Conservation (phyloP, 1,284 basidiomycete species). For the Porogramme epimiltina region DNA sequence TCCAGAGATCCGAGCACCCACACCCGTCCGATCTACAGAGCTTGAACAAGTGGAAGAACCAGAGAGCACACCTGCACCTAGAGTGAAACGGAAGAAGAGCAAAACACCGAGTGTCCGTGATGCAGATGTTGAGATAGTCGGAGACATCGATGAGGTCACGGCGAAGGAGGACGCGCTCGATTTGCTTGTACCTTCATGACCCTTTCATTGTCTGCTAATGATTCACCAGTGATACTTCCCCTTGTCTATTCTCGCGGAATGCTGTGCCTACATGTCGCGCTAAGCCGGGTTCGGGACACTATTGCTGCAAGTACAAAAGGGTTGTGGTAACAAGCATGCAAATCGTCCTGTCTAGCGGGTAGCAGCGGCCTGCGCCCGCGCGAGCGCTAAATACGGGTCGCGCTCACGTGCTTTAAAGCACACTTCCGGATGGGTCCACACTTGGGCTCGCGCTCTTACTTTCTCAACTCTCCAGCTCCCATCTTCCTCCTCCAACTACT, state of each 20-base stretch:
- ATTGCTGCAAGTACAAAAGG: too few relatives aligned
- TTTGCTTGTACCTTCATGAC: neutral
- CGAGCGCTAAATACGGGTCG: neutral
- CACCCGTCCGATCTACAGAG: slow-evolving; percentile 33
- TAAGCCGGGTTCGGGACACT: too few relatives aligned
- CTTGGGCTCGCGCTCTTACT: neutral
- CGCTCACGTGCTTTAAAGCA: slow-evolving; percentile 1
- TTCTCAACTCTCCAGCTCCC: too few relatives aligned
- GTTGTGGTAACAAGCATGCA: too few relatives aligned
- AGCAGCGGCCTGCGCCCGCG: too few relatives aligned
- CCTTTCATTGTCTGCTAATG: neutral
- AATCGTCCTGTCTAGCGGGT: too few relatives aligned
- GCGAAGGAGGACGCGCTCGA: slow-evolving; percentile 14
- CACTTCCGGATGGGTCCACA: neutral
- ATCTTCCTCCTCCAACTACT: neutral
- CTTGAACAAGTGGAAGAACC: slow-evolving; percentile 3
- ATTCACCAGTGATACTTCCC: too few relatives aligned
- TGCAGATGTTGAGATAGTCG: slow-evolving; percentile 30
- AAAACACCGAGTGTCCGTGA: slow-evolving; percentile 25
- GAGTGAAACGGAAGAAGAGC: slow-evolving; percentile 28
- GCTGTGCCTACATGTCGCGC: too few relatives aligned
- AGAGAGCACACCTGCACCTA: neutral
- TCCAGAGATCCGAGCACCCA: slow-evolving; percentile 65
- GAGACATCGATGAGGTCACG: slow-evolving; percentile 29
- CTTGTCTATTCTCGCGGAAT: too few relatives aligned